Evolutionary conservation across 2,329 filamentous ascomycete genomes (phyloP), one percentile per base, ranked within the genome.

Genomic region (Diaporthe ilicicola): DNA sequence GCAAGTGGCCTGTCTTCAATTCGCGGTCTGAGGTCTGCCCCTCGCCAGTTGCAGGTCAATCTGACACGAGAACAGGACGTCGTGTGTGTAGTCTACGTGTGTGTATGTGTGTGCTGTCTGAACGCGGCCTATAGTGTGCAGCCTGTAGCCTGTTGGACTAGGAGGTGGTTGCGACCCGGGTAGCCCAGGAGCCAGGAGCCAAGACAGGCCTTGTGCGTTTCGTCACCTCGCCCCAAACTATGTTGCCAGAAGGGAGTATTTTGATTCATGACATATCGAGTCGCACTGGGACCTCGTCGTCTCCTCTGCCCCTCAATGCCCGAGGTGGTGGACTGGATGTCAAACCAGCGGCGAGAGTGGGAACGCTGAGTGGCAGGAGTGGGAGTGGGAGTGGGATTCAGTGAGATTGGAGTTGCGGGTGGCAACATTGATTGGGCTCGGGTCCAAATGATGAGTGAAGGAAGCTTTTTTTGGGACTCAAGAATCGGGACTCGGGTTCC

Each of bases 381-480:
- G n/a, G 19, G 37, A 19, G 34, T 6, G 54, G 37, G 54, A 27
- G 44, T 24, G 59, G 44, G 59, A 64, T 39, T 39, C 19, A 64
- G 59, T n/a, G 42, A 61, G 1, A 34, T 34, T n/a, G 42, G 59
- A 27, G 34, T 64, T 50, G 48, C 29, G 59, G 59, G 59, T 64
- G 59, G 59, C 59, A 50, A 64, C n/a, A 64, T 64, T 64, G 59
- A 37, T 27, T 50, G 59, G 44, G 42, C n/a, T 17, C 27, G 29
- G 32, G 4, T 9, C 32, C 22, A 13, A 32, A 46, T n/a, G 42
- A 39, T 62, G 39, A 48, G 13, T 39, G 59, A 64, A 46, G 59
- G 39, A 62, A 62, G 42, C 19, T 27, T 37, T 62, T 62, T 62
- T 17, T 39, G 37, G 37, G 9, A 39, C 37, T 39, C 37, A 39